phyloP scores from a whole-genome alignment of 257 asterid genomes.

The Nicotiana undulata region DNA sequence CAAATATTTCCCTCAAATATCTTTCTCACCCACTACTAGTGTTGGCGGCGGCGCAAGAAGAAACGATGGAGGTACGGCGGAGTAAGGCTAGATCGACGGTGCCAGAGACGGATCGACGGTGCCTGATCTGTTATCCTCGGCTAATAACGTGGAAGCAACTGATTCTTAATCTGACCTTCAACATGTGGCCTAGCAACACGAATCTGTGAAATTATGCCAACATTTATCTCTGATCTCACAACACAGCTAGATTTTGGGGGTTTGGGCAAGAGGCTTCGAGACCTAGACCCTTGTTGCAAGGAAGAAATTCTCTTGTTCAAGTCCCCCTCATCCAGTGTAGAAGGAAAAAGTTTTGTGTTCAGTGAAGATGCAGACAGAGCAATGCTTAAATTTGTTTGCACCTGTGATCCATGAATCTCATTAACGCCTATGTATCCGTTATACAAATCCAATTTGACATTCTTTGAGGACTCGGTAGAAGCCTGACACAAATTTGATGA shows the following conservation, averaged over 20 bases:
- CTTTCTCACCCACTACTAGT: too few species aligned
- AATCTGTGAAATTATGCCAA: conserved; percentile 46
- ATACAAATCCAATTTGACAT: conserved; percentile 18
- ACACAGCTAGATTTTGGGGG: conserved; percentile 45
- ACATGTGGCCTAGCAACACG: conserved; percentile 93
- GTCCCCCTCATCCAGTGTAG: conserved; percentile 47
- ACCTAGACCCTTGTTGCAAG: conserved; percentile 44
- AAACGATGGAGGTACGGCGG: too few species aligned
- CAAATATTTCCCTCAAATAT: too few species aligned
- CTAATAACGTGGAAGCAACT: conserved; percentile 98
- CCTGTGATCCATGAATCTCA: conserved; percentile 32
- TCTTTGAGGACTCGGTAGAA: conserved; percentile 29
- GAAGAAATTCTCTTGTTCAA: conserved; percentile 38
- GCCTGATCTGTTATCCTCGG: conserved; percentile 91
- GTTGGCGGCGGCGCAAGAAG: too few species aligned
- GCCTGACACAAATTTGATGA: conserved; percentile 30
- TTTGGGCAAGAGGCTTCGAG: conserved; percentile 67
- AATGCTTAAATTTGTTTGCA: conserved; percentile 73
- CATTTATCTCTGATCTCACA: conserved; percentile 45
- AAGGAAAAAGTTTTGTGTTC: conserved; percentile 28
- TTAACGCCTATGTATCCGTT: conserved; percentile 24
- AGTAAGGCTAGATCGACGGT: too few species aligned
- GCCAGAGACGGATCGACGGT: too few species aligned
- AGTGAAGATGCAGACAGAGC: conserved; percentile 46
- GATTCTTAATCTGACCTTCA: conserved; percentile 87